Base-by-base conservation (phyloP, 441 rosid genomes). In the Brassica hybrid region DNA sequence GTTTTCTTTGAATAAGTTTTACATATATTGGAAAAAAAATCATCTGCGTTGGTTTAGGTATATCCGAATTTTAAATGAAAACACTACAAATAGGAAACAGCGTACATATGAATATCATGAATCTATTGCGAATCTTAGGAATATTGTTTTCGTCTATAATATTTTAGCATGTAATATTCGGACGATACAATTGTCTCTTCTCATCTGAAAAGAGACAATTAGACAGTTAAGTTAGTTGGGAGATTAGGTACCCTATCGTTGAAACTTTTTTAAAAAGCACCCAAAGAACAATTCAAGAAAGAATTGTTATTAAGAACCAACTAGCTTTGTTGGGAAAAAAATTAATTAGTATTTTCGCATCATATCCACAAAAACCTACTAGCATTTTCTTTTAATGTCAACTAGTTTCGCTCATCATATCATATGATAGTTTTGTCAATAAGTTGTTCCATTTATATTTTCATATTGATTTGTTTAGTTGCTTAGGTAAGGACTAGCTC, bases 201-300 rank as follows among this genome's bases (percentile, higher is more conserved):
- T 21, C 23, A 21, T 21, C 38, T 67, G 41, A 56, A 79, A 3
- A 63, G 25, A 62, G 78, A 73, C 75, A 73, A 61, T 17, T 67
- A 70, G 79, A 65, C 79, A 75, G 76, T 80, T 80, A 75, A 48
- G 73, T 71, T 80, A 59, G 83, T 76, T 75, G 13, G 74, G 60
- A 54, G 66, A 66, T 80, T 66, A 65, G 60, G 73, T 56, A 68
- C 65, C 79, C 38, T 34, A 79, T 65, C 62, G 41, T 64, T 21
- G 48, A 41, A 41, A 10, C 67, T 70, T 79, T 79, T 32, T 45
- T 70, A 32, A 30, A 62, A 65, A 65, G 12, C 65, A 34, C 72
- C 14, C 34, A 21, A 10, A 54, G 32, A 16, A 10, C 52, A 36
- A 16, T 8, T 62, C 3, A 13, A 6, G 1, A 30, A 30, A 14